Percentiles rank a stretch among this genome's conserved stretches.
phyloP scores from a whole-genome alignment of 2,329 filamentous ascomycete genomes.

The Pyrenophora tritici-repentis region DNA sequence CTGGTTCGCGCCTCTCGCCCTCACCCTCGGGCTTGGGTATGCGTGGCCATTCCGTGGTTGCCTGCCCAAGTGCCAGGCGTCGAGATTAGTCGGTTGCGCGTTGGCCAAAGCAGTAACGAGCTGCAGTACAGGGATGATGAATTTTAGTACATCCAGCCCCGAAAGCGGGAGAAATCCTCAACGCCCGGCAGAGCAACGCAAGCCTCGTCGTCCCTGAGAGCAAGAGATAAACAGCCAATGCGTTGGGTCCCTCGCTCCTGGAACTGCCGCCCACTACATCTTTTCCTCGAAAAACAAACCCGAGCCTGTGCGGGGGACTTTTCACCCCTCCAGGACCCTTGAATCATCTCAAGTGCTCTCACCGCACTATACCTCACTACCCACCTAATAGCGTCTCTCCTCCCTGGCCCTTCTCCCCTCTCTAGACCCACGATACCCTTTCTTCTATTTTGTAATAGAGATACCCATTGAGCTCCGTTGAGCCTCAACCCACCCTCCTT shows the following conservation, averaged over 20 bases:
- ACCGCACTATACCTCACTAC: conserved; percentile 15
- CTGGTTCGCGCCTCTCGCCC: neutral
- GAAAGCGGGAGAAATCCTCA: conserved; percentile 40
- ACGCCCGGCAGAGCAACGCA: conserved; percentile 26
- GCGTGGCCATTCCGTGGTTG: conserved; percentile 35
- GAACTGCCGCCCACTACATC: conserved; percentile 22
- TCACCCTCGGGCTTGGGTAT: conserved; percentile 17
- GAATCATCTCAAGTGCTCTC: conserved; percentile 11
- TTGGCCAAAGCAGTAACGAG: conserved; percentile 30
- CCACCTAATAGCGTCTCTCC: conserved; percentile 20
- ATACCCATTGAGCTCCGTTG: conserved; percentile 35
- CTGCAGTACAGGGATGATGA: conserved; percentile 36
- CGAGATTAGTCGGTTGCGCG: conserved; percentile 35
- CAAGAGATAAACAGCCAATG: conserved; percentile 42
- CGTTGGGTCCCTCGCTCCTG: conserved; percentile 33
- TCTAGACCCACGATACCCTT: conserved; percentile 24
- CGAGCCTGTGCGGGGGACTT: conserved; percentile 15
- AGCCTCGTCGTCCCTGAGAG: conserved; percentile 23
- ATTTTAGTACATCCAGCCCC: conserved; percentile 36
- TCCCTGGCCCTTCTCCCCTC: conserved; percentile 23
- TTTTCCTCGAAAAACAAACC: conserved; percentile 5
- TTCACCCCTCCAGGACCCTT: conserved; percentile 22
- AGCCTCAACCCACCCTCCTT: conserved; percentile 24
- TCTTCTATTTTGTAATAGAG: conserved; percentile 29
- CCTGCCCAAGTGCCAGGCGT: conserved; percentile 24